Base-by-base conservation (phyloP, 202 grass and related monocot species). In the Setaria viridis region DNA sequence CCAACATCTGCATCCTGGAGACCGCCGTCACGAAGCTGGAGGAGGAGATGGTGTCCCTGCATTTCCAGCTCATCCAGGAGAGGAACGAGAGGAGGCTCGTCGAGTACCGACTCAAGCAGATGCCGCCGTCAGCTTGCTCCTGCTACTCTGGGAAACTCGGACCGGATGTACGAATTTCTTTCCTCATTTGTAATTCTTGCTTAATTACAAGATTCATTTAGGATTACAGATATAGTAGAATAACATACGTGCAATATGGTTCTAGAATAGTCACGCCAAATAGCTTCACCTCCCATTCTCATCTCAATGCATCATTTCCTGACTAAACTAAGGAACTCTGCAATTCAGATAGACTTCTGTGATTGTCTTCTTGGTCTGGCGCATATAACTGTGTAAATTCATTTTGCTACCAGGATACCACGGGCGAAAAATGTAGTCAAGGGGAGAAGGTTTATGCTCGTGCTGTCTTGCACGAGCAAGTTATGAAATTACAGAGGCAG, bases 11-110 rank as follows among this genome's bases (percentile, higher is more conserved):
- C 76, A 86, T 74, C 1, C 83, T 98, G 33, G 93, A 98, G 67
- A 71, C 70, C 12, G 82, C 74, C 17, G 76, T 94, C 81, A 30
- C 83, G 12, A 91, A 86, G 85, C 84, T 98, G 37, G 95, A 98
- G 89, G 93, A 98, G 79, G 93, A 95, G 76, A 89, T 95, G 76
- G 89, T 94, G 3, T 76, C 91, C 65, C 88, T 98, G 63, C 91
- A 98, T 79, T 92, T 95, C 88, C 90, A 95, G 86, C 88, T 98
- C 78, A 98, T 91, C 77, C 95, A 98, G 88, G 95, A 98, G 92
- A 89, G 93, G 73, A 95, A 95, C 82, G 95, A 98, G 85, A 89
- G 95, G 72, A 87, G 89, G 56, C 89, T 98, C 84, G 81, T 89
- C 25, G 91, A 95, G 88, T 95, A 98, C 82, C 90, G 79, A 14